A percentile compares a stretch with the other conserved stretches of the same genome.
These are phyloP conservation scores for Mucor velutinosus DNA, from an alignment of 371 early-diverging fungal species.

Conservation along the genomic window DNA sequence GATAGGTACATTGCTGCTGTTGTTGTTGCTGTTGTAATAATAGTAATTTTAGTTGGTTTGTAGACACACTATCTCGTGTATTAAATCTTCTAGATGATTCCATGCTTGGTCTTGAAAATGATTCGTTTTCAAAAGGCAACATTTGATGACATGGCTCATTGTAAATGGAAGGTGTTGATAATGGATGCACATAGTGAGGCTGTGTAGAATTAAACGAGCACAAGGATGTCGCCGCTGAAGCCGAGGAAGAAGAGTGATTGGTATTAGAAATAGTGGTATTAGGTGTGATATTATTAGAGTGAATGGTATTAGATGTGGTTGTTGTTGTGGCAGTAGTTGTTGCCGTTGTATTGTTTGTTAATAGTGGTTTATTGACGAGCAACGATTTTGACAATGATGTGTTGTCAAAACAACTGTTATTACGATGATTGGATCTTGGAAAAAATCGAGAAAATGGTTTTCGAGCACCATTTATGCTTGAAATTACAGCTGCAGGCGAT, in stretches of 20 bases:
- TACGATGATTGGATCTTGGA: constrained; percentile 6
- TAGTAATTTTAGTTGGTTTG: background rate
- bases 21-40: constrained; percentile 5
- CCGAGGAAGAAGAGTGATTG: background rate
- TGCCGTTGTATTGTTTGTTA: background rate
- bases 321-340: background rate
- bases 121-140: constrained; percentile 1
- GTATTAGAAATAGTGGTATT: constrained; percentile 4
- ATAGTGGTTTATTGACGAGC: background rate
- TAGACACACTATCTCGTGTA: constrained; percentile 3
- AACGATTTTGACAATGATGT: background rate
- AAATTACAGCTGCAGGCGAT: constrained; percentile 28
- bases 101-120: constrained; percentile 4
- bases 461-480: constrained; percentile 4
- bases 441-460: constrained; percentile 23
- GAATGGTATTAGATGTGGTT: background rate
- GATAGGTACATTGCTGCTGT: background rate
- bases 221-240: background rate
- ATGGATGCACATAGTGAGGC: constrained; percentile 8
- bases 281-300: background rate
- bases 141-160: background rate
- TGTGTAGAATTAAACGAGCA: background rate
- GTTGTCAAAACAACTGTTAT: constrained; percentile 8
- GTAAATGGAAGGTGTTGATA: constrained; percentile 2
- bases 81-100: constrained; percentile 4